Base-by-base conservation (phyloP, 2,329 filamentous ascomycete genomes). In the Penicillium sp. region DNA sequence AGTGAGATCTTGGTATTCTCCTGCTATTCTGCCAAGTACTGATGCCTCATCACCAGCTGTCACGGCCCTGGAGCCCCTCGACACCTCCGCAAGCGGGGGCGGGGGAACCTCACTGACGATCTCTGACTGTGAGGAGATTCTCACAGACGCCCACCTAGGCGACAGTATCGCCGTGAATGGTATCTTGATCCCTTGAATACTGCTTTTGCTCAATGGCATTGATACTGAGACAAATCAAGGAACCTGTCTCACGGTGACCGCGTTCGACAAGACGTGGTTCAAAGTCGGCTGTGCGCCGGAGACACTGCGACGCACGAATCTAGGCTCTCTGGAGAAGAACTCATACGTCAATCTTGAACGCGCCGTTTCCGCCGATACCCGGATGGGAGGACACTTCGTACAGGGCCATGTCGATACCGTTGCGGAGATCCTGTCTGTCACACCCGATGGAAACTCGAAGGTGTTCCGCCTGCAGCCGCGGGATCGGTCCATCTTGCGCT, bases 371-470 rank as follows among this genome's bases (percentile, higher is more conserved):
- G 91, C 92, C 4, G 85, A 89, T 66, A 97, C 93, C 43, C 90
- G 94, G 51, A 97, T 99, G 91, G 94, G 95, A 44, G 94, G 94
- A 0, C 94, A 99, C 77, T 96, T 97, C 67, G 93, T 97, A 31
- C 95, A 99, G 77, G 94, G 94, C 39, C 94, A 99, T 74, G 93
- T 99, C 56, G 95, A 99, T 75, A 93, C 91, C 10, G 86, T 88
- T 38, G 94, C 93, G 0, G 83, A 82, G 41, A 89, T 99, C 56
- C 70, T 87, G 38, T 83, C 83, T 41, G 83, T 89, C 34, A 86
- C 83, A 16, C 86, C 87, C 3, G 94, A 99, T 74, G 92, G 93
- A 53, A 96, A 97, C 75, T 90, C 94, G 6, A 74, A 96, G 57
- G 95, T 90, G 1, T 89, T 97, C 73, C 84, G 93, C 36, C 86